Evolutionary conservation across 2,329 filamentous ascomycete species (phyloP).

Genomic region (Trematosphaeria pertusa): DNA sequence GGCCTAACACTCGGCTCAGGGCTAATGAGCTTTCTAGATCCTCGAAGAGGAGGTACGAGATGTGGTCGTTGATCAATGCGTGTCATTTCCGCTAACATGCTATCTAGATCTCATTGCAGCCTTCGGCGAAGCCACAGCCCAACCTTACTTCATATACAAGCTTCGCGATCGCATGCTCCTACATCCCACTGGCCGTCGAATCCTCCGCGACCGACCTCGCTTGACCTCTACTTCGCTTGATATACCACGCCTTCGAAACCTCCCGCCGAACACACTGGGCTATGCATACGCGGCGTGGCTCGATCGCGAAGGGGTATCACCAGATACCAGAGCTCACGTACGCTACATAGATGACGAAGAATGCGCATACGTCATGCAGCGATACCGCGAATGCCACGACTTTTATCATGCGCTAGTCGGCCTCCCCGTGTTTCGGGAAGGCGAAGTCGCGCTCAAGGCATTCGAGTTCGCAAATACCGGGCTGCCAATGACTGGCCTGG

Average conservation of each 20-base stretch:
- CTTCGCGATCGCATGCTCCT: conserved; percentile 92
- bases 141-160: conserved; percentile 92
- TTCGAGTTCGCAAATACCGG: conserved; percentile 97
- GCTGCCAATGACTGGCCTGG: conserved; percentile 92
- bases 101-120: conserved; percentile 88
- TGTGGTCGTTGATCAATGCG: neutral
- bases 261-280: conserved; percentile 79
- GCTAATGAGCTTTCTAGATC: conserved; percentile 70
- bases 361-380: conserved; percentile 98
- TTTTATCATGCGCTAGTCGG: conserved; percentile 97
- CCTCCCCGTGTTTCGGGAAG: conserved; percentile 88
- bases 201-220: conserved; percentile 87
- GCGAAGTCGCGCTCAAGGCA: conserved; percentile 95
- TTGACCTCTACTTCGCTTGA: conserved; percentile 77
- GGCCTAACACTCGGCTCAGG: conserved; percentile 71
- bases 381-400: conserved; percentile 96
- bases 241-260: conserved; percentile 71
- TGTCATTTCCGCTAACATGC: no score
- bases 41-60: conserved; percentile 73
- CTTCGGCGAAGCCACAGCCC: conserved; percentile 92
- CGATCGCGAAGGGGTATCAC: conserved; percentile 91
- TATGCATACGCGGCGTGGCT: conserved; percentile 86
- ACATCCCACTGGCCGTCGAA: conserved; percentile 82
- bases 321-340: conserved; percentile 83
- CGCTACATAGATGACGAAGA: conserved; percentile 94